phyloP scores from a whole-genome alignment of 2,329 filamentous ascomycete genomes.

The Phialemoniopsis sp. region DNA sequence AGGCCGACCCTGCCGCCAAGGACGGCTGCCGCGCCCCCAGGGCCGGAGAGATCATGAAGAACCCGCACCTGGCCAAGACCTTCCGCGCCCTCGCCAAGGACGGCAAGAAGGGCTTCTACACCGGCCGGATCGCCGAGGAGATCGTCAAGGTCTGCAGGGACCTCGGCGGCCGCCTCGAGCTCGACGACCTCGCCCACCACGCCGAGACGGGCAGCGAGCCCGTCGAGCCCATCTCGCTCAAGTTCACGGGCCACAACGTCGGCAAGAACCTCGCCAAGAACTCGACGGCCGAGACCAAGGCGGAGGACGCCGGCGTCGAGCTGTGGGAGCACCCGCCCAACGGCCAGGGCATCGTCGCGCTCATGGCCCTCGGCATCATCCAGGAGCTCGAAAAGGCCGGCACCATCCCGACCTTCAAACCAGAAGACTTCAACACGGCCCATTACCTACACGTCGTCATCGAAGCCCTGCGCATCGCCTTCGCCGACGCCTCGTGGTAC shows the following conservation, averaged over 20 bases:
- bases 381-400: slow-evolving; percentile 76
- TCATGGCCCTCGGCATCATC: slow-evolving; percentile 91
- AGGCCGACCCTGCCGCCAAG: slow-evolving; percentile 62
- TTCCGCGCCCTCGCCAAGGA: slow-evolving; percentile 75
- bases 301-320: slow-evolving; percentile 56
- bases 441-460: slow-evolving; percentile 83
- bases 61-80: slow-evolving; percentile 74
- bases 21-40: slow-evolving; percentile 71
- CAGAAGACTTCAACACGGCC: slow-evolving; percentile 74
- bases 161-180: slow-evolving; percentile 71
- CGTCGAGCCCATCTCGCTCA: slow-evolving; percentile 80
- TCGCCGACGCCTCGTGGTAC: slow-evolving; percentile 88
- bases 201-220: slow-evolving; percentile 63
- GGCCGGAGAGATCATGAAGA: slow-evolving; percentile 85
- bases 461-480: slow-evolving; percentile 83
- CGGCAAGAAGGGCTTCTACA: slow-evolving; percentile 89
- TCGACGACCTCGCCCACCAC: slow-evolving; percentile 79
- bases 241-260: slow-evolving; percentile 63
- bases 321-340: slow-evolving; percentile 98
- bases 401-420: slow-evolving; percentile 66
- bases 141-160: slow-evolving; percentile 74
- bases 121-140: slow-evolving; percentile 75
- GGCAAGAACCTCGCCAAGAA: slow-evolving; percentile 6
- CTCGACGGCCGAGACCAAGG: slow-evolving; percentile 1
- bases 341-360: slow-evolving; percentile 88